These are phyloP conservation scores for Cardamine occulta DNA, from an alignment of 345 rosid genomes.

Conservation along the genomic window DNA sequence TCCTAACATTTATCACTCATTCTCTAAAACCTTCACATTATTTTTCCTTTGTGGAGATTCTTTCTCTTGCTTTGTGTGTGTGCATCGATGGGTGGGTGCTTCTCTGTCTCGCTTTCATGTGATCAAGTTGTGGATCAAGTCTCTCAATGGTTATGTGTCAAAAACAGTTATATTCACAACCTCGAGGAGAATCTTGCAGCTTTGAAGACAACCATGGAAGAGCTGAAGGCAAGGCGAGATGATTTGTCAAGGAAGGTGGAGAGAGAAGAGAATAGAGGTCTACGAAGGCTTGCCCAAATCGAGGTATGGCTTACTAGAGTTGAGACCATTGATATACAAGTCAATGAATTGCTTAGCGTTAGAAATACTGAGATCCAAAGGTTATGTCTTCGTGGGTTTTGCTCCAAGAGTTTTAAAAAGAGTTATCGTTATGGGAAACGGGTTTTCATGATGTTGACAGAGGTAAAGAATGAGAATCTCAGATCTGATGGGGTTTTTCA, in stretches of 20 bases:
- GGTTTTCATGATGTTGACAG: not conserved
- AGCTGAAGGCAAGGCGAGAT: not conserved
- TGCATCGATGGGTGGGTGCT: not conserved
- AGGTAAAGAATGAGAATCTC: not conserved
- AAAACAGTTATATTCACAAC: conserved; percentile 5
- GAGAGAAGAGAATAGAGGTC: conserved; percentile 6
- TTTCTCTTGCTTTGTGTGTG: not conserved
- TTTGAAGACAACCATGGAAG: not conserved
- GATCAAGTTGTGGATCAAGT: not conserved
- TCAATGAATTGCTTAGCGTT: not conserved
- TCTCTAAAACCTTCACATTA: not conserved
- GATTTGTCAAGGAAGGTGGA: conserved; percentile 20
- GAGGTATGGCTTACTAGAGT: conserved; percentile 17
- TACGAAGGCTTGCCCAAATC: not conserved
- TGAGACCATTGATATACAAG: not conserved
- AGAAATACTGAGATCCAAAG: not conserved
- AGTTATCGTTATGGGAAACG: conserved; percentile 22
- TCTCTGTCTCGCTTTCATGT: not conserved
- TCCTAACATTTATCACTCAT: not conserved
- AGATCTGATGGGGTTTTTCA: not conserved
- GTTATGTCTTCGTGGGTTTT: conserved; percentile 18
- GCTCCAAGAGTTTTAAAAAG: not conserved
- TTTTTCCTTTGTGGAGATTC: not conserved
- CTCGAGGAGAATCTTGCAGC: conserved; percentile 1
- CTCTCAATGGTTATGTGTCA: not conserved